Base-by-base conservation (phyloP, 2,329 filamentous ascomycete genomes). In the Pseudocercospora eumusae region DNA sequence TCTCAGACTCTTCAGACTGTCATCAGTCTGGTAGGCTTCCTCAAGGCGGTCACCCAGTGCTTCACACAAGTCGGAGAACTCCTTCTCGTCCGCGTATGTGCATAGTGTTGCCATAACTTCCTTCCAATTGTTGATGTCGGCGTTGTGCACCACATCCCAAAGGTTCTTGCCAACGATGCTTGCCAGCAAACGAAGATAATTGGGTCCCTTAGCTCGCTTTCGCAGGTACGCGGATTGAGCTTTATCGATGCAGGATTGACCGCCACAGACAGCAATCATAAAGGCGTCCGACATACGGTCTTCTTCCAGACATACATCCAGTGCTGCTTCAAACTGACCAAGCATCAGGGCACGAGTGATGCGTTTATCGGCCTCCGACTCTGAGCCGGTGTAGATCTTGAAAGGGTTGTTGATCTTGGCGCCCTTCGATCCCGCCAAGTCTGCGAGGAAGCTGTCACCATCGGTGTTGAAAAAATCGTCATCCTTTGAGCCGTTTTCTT, bases 141-240 rank as follows among this genome's bases (percentile, higher is more conserved):
- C 95, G 72, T 99, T 99, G 79, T 98, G 92, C 7, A 98, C 95
- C 50, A 98, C 85, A 78, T 99, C 95, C 95, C 93, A 98, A 1
- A 99, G 83, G 73, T 99, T 97, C 82, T 98, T 98, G 65, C 90
- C 88, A 61, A 96, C 93, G 56, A 99, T 91, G 5, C 93, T 96
- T 56, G 91, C 89, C 59, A 99, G 83, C 8, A 99, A 83, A 47
- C 96, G 89, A 60, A 98, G 82, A 73, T 99, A 99, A 78, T 93
- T 98, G 1, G 96, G 93, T 27, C 89, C 88, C 62, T 88, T 88
- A 7, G 86, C 92, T 70, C 89, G 88, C 71, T 89, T 89, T 61
- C 91, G 89, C 66, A 99, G 86, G 75, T 99, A 99, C 11, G 92
- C 88, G 64, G 90, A 84, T 77, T 98, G 95, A 4, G 93, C 93